Evolutionary conservation across 495 filamentous ascomycete species (phyloP).

Genomic region (Elasticomyces elasticus): DNA sequence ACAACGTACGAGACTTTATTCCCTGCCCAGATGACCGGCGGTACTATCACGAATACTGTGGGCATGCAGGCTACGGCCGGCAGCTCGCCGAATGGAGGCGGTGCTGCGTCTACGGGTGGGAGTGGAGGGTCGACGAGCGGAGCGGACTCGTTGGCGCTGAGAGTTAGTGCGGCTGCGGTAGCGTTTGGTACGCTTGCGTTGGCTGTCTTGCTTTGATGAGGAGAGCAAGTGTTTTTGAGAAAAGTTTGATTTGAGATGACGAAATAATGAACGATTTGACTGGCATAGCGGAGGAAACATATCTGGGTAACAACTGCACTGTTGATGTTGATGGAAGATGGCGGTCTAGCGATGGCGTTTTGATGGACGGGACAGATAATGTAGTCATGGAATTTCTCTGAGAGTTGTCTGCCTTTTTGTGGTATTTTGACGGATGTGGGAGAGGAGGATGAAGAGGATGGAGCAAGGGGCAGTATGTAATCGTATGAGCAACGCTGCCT

Average conservation of each 20-base stretch:
- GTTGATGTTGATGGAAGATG: not conserved
- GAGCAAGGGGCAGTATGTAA: not conserved
- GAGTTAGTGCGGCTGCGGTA: not conserved
- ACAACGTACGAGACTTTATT: conserved; percentile 16
- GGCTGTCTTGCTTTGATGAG: conserved; percentile 3
- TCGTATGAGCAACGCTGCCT: not conserved
- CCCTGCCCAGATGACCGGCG: conserved; percentile 10
- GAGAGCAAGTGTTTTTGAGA: not conserved
- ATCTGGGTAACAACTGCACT: not conserved
- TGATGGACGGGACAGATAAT: not conserved
- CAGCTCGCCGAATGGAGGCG: not conserved
- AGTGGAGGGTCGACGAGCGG: not conserved
- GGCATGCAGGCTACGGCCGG: not conserved
- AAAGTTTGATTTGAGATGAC: not conserved
- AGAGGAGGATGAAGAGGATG: not conserved
- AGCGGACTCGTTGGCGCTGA: not conserved
- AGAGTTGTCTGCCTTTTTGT: not conserved
- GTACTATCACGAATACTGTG: conserved; percentile 12
- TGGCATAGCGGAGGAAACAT: not conserved
- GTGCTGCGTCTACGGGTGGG: not conserved
- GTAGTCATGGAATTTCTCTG: not conserved
- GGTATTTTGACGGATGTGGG: too few species aligned
- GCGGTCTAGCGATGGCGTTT: not conserved
- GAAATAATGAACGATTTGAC: not conserved
- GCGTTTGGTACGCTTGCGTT: conserved; percentile 2